Percentiles rank a stretch among this genome's conserved stretches.
Conservation (phyloP, 129 eudicot species). For the Pittosporum tobira region DNA sequence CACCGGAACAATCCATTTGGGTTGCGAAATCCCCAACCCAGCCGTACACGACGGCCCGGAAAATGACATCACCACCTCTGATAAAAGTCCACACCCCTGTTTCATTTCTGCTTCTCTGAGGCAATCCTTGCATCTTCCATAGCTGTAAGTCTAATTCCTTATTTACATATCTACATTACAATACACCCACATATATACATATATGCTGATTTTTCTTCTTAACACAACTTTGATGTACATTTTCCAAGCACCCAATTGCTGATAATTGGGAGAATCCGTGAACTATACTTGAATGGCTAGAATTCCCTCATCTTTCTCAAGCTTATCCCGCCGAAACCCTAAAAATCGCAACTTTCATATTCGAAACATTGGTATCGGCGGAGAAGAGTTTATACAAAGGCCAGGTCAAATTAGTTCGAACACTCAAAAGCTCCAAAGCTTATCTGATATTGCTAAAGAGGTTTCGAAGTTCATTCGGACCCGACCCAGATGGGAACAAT, state of each 20-base stretch:
- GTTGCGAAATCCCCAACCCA: too few species aligned
- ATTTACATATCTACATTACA: too few species aligned
- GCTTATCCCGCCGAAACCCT: slow-evolving; percentile 30
- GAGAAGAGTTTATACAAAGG: slow-evolving; percentile 13
- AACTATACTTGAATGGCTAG: slow-evolving; percentile 32
- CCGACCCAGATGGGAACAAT: slow-evolving; percentile 69
- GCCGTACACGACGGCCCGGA: too few species aligned
- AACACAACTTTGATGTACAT: too few species aligned
- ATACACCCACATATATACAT: too few species aligned
- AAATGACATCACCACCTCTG: too few species aligned
- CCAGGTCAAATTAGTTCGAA: slow-evolving; percentile 13
- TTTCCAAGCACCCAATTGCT: not conserved
- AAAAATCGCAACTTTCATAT: slow-evolving; percentile 21
- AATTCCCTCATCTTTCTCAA: slow-evolving; percentile 22
- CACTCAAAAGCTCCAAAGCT: not conserved
- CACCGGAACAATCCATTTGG: too few species aligned
- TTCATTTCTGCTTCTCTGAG: too few species aligned
- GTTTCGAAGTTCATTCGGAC: slow-evolving; percentile 42
- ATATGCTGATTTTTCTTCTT: too few species aligned
- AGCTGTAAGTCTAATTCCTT: too few species aligned
- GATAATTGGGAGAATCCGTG: not conserved
- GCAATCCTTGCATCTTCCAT: too few species aligned
- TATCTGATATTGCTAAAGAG: slow-evolving; percentile 25
- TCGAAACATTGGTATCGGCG: slow-evolving; percentile 19
- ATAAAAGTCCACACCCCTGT: too few species aligned